Conservation (phyloP, 768 basidiomycete species). For the Strobilomyces dryophilus region DNA sequence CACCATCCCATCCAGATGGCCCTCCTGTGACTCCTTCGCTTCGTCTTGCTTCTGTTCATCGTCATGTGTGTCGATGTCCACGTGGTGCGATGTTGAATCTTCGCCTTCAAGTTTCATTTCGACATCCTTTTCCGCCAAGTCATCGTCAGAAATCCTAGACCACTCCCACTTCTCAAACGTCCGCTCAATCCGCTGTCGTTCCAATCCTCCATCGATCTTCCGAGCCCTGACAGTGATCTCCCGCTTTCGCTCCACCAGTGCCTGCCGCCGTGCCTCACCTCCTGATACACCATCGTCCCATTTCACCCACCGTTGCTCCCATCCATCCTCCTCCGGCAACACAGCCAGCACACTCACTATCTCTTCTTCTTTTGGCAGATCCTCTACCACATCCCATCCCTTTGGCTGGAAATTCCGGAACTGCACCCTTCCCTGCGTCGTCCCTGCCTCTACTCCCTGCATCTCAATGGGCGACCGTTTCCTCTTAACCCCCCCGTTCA, state of each 20-base stretch:
- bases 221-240: constrained; percentile 58
- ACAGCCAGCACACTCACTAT: constrained; percentile 35
- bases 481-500: constrained; percentile 35
- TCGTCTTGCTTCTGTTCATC: constrained; percentile 5
- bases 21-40: background rate
- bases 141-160: constrained; percentile 23
- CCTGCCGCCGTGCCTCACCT: constrained; percentile 30
- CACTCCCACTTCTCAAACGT: constrained; percentile 66
- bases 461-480: constrained; percentile 31
- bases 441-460: constrained; percentile 3
- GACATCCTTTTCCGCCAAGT: constrained; percentile 15
- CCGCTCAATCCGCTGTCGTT: constrained; percentile 70
- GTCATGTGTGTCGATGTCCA: constrained; percentile 2
- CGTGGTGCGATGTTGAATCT: background rate
- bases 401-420: constrained; percentile 71
- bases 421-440: constrained; percentile 20
- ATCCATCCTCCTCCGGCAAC: constrained; percentile 39
- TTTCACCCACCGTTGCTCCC: constrained; percentile 45
- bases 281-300: constrained; percentile 24
- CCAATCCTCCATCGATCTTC: constrained; percentile 51
- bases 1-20: constrained; percentile 13
- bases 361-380: constrained; percentile 40
- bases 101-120: constrained; percentile 30
- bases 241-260: constrained; percentile 40
- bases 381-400: constrained; percentile 54